Conservation (phyloP, 2,329 filamentous ascomycete species). For the Verticillium longisporum region DNA sequence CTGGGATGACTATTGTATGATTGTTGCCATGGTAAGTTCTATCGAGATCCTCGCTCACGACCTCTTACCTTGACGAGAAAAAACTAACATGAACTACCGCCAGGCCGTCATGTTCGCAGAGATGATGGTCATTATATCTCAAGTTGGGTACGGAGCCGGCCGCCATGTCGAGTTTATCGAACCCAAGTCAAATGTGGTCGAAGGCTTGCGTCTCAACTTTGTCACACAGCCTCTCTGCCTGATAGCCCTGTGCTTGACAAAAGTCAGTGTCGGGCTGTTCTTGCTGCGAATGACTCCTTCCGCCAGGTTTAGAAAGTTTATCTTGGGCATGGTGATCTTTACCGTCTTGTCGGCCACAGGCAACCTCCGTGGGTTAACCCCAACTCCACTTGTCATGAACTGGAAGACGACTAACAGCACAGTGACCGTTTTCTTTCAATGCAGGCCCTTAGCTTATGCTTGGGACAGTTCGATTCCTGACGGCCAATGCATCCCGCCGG, state of each 20-base stretch:
- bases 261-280: constrained; percentile 22
- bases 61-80: not conserved
- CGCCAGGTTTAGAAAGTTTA: constrained; percentile 10
- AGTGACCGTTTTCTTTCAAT: constrained; percentile 20
- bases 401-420: not conserved
- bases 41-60: not conserved
- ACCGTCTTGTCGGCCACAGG: constrained; percentile 16
- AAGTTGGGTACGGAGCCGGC: constrained; percentile 18
- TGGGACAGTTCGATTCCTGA: constrained; percentile 14
- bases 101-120: constrained; percentile 16
- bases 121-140: constrained; percentile 19
- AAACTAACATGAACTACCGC: not conserved
- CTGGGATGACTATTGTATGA: constrained; percentile 19
- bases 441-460: constrained; percentile 14
- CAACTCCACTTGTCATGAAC: not conserved
- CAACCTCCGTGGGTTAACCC: constrained; percentile 13
- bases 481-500: constrained; percentile 15
- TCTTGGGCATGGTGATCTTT: constrained; percentile 16
- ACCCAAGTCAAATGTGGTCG: constrained; percentile 13
- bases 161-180: constrained; percentile 19
- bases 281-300: constrained; percentile 18
- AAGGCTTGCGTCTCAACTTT: constrained; percentile 21
- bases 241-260: constrained; percentile 17
- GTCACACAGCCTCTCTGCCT: constrained; percentile 21
- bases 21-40: constrained; percentile 18